Evolutionary conservation across 352 stramenopile species (phyloP), one percentile per base, ranked within the genome.

Genomic region (Peronosclerospora sorghi): DNA sequence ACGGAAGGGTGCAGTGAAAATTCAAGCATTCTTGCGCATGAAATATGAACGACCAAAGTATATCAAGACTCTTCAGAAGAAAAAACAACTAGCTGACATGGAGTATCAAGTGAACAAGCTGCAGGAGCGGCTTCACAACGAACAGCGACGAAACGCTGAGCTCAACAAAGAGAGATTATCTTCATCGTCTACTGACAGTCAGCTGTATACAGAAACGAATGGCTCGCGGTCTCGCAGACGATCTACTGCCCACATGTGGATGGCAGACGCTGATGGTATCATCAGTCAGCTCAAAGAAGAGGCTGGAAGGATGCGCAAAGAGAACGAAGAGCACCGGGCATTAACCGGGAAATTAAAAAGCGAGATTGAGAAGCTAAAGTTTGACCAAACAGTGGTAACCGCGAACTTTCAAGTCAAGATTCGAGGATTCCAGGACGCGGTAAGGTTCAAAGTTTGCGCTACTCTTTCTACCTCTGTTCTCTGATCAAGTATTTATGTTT

Each of bases 381-480:
- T 62, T 39, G 76, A 89, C 15, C 86, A 92, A 54, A 83, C 86
- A 34, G 56, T 89, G 8, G 34, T 75, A 10, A 62, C 67, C 0
- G 80, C 73, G 0, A 89, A 87, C 15, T 83, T 83, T 27, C 77
- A 87, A 51, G 71, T 93, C 45, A 90, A 90, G 46, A 78, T 92
- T 32, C 73, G 73, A n/a, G 68, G 82, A 17, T 68, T 75, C 8
- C 73, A 89, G 42, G 72, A 88, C 32, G 64, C 51, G 38, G 73
- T 83, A 54, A 21, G 50, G 8, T 1, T 7, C 17, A 21, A 20
- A 15, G 29, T 10, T 19, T 27, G 15, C 21, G 14, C 1, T 32
- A 27, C 13, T 17, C 4, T 24, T 13, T 4, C 19, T 32, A 28
- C 50, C 9, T 36, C 17, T 5, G 20, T 18, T 44, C 43, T 12